phyloP scores from a whole-genome alignment of 768 basidiomycete genomes.

The Mycena crocata region DNA sequence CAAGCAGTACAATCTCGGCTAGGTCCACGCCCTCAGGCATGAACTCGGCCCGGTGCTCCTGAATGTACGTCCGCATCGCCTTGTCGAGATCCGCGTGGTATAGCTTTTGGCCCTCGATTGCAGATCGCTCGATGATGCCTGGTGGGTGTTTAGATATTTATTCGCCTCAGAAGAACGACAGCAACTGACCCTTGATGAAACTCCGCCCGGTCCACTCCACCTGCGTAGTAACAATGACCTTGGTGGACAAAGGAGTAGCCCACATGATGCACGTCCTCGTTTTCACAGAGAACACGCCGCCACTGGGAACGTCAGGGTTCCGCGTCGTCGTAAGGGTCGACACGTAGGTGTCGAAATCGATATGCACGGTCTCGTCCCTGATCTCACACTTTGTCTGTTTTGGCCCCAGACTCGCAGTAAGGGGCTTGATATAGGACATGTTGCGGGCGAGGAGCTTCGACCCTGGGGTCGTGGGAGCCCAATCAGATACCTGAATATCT shows the following conservation, averaged over 20 bases:
- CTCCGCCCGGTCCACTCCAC: slow-evolving; percentile 98
- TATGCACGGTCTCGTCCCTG: slow-evolving; percentile 82
- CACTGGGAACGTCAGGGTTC: slow-evolving; percentile 95
- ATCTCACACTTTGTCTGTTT: slow-evolving; percentile 97
- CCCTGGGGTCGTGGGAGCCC: slow-evolving; percentile 75
- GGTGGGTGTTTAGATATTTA: background rate
- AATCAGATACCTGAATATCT: slow-evolving; percentile 98
- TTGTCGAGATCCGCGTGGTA: slow-evolving; percentile 88
- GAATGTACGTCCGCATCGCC: slow-evolving; percentile 90
- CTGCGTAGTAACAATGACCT: slow-evolving; percentile 87
- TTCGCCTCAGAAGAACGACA: background rate
- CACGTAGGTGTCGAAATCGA: slow-evolving; percentile 88
- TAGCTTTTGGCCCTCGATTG: slow-evolving; percentile 90
- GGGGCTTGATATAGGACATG: slow-evolving; percentile 96
- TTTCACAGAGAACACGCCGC: slow-evolving; percentile 93
- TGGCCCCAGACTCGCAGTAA: slow-evolving; percentile 89
- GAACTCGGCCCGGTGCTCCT: slow-evolving; percentile 91
- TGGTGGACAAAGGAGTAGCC: slow-evolving; percentile 83
- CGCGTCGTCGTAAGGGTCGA: slow-evolving; percentile 88
- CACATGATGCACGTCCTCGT: slow-evolving; percentile 95
- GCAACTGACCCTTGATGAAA: slow-evolving; percentile 86
- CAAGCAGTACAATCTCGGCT: slow-evolving; percentile 57
- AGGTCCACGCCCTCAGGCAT: slow-evolving; percentile 83
- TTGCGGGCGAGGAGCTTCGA: slow-evolving; percentile 83
- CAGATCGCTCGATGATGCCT: slow-evolving; percentile 95